Conservation (phyloP, 2,329 filamentous ascomycete genomes). For the Seiridium cupressi region DNA sequence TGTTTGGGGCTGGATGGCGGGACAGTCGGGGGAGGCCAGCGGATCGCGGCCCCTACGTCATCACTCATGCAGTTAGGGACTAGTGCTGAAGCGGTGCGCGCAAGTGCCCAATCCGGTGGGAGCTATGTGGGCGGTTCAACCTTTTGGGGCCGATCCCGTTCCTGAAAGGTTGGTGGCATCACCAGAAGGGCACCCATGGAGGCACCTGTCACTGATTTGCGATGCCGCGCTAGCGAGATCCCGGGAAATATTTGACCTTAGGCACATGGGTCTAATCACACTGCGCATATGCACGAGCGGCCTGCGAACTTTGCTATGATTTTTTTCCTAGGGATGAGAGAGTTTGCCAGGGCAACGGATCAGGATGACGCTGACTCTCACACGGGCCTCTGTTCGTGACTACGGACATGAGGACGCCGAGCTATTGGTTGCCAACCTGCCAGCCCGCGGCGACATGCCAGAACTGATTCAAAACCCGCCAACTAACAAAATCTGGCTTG, state of each 20-base stretch:
- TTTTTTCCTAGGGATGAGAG: no score
- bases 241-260: background rate
- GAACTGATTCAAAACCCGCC: no score
- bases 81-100: conserved; percentile 4
- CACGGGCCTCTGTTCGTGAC: no score
- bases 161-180: background rate
- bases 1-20: background rate
- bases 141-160: conserved; percentile 3
- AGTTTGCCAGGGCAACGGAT: no score
- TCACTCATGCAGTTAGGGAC: background rate
- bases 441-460: no score
- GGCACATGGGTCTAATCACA: background rate
- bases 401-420: no score
- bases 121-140: conserved; percentile 8
- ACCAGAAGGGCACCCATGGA: background rate
- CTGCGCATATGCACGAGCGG: background rate
- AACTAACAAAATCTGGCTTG: no score
- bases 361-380: no score
- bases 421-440: no score
- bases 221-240: no score
- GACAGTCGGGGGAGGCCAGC: background rate
- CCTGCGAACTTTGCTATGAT: background rate
- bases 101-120: background rate
- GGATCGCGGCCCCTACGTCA: conserved; percentile 2
- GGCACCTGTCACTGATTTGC: background rate